These are phyloP conservation scores for Parastagonospora nodorum DNA, from an alignment of 2,329 filamentous ascomycete genomes.

Conservation along the genomic window DNA sequence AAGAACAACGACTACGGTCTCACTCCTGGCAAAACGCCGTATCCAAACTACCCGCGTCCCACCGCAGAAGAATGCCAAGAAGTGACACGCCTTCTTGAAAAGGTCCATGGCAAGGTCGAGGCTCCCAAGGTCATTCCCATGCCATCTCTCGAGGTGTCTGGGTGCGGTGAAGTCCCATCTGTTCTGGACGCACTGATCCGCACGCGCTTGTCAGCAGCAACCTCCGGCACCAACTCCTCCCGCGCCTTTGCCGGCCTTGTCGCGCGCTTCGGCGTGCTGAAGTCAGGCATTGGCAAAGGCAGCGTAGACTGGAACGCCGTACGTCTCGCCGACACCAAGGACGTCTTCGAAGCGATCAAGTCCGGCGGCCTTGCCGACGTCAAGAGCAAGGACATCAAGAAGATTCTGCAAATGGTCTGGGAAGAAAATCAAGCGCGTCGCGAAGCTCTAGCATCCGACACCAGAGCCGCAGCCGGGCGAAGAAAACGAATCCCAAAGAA, in stretches of 20 bases:
- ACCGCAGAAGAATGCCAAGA: conserved; percentile 71
- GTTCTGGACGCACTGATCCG: conserved; percentile 68
- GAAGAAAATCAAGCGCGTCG: conserved; percentile 67
- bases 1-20: conserved; percentile 53
- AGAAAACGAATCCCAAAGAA: conserved; percentile 52
- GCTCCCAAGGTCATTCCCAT: conserved; percentile 70
- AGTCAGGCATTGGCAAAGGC: conserved; percentile 68
- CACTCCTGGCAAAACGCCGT: conserved; percentile 63
- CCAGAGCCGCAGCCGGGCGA: conserved; percentile 48
- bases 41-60: conserved; percentile 68
- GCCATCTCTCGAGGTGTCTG: conserved; percentile 72
- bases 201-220: conserved; percentile 66
- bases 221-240: conserved; percentile 65
- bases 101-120: conserved; percentile 67
- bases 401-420: conserved; percentile 73
- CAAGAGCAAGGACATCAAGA: conserved; percentile 75
- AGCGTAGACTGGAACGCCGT: conserved; percentile 79
- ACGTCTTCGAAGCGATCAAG: conserved; percentile 72
- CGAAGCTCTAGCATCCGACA: conserved; percentile 51
- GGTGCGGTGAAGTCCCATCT: conserved; percentile 70
- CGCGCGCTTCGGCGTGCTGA: conserved; percentile 65
- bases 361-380: conserved; percentile 71
- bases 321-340: conserved; percentile 60
- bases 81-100: conserved; percentile 68
- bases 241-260: conserved; percentile 70